Evolutionary conservation across 2,329 filamentous ascomycete genomes (phyloP), one percentile per base, ranked within the genome.

Genomic region (Neophaeococcomyces mojaviensis): DNA sequence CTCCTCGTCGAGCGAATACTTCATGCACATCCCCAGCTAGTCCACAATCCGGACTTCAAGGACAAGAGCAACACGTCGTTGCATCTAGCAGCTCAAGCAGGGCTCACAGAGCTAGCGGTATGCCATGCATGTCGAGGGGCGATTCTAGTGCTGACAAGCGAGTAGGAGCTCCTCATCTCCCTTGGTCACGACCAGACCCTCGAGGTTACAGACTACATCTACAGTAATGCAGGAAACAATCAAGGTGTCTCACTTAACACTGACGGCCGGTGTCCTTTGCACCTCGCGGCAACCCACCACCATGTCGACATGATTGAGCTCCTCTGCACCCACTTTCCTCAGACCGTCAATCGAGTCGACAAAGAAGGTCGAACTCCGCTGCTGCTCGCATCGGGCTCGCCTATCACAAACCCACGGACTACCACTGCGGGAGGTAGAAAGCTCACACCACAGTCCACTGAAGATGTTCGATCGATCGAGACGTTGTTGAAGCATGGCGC

Each of bases 61-160:
- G 74, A 81, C 51, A 81, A 86, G 55, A 85, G 84, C 63, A 92
- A 94, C 68, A 90, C 87, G 2, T 88, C 81, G 53, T 75, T 95
- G 32, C 88, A 94, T 64, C 75, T 94, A 2, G 86, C 88, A 35
- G 84, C 85, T 9, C 78, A 78, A 6, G 72, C 88, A 47, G 88
- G 87, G 43, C 77, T 83, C 60, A 70, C 79, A 6, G 69, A 80
- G 38, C 82, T 92, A 56, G 82, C 79, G 61, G 67, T 70, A 61
- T 41, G 67, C 52, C 42, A 3, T 12, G 36, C 28, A 18, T 10
- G 4, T 10, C 5, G 2, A 15, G 32, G 20, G 19, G 28, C 7
- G 3, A 13, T 5, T 15, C 47, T 26, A 33, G 8, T 10, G 22
- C 45, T 52, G 37, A 52, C 35, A 13, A 33, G 22, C n/a, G 3